Percentiles rank a stretch among this genome's conserved stretches.
Evolutionary conservation across 176 grass and related monocot genomes (phyloP).

Genomic region (Juncus effusus): DNA sequence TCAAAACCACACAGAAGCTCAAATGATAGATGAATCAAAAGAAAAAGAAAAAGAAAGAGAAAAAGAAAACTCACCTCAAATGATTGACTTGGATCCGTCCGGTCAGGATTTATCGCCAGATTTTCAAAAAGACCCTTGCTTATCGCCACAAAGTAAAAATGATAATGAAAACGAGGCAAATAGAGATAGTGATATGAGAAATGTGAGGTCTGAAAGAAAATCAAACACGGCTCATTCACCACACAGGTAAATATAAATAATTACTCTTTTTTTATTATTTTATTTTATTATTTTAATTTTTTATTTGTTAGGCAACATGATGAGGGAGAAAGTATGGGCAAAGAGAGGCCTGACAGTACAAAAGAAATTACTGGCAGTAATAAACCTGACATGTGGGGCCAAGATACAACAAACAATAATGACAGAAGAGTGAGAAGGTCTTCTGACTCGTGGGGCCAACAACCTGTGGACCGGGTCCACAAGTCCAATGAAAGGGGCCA

Average conservation of each 20-base stretch:
- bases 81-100: neutral
- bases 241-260: too few relatives aligned
- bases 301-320: neutral
- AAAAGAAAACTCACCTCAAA: neutral
- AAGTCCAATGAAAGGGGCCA: too few relatives aligned
- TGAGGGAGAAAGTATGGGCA: conserved; percentile 39
- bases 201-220: conserved; percentile 33
- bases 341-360: conserved; percentile 45
- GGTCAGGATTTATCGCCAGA: neutral
- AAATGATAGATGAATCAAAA: neutral
- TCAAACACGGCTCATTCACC: too few relatives aligned
- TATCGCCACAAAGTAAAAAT: conserved; percentile 4
- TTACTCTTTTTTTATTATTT: too few relatives aligned
- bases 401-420: neutral
- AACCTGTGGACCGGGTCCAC: neutral
- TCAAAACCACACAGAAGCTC: conserved; percentile 7
- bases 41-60: too few relatives aligned
- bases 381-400: conserved; percentile 3
- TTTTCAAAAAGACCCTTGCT: neutral
- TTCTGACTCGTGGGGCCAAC: conserved; percentile 5
- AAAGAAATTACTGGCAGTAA: conserved; percentile 13
- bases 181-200: conserved; percentile 38
- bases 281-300: too few relatives aligned
- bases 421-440: neutral
- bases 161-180: conserved; percentile 33